Base-by-base conservation (phyloP, 805 yeast genomes). In the Zygosaccharomyces lentus region DNA sequence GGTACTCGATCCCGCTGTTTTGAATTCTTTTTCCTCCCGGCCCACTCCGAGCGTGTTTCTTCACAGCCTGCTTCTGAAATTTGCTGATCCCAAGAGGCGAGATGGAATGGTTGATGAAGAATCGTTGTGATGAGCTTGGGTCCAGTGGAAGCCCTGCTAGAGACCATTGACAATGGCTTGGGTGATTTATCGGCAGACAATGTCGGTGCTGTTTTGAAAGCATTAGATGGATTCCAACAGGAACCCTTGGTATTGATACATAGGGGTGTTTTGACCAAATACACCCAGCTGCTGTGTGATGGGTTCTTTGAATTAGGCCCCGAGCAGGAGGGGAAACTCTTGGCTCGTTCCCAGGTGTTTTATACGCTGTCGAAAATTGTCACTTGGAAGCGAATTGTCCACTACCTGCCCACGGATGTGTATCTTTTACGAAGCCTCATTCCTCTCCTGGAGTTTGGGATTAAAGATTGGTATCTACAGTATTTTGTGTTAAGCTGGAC, bases 401-500 rank as follows among this genome's bases (percentile, higher is more conserved):
- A 73, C 47, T 77, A 77, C 62, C 72, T 87, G 41, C 71, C 81
- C 2, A 78, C 84, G 24, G 82, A 84, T 43, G 76, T 84, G 1
- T 66, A 71, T 45, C 55, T 76, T 12, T 60, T 87, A 6, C 69
- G 73, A 0, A 47, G 52, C 2, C 60, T 77, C n/a, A 15, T 73
- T 1, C 31, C 41, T 3, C 48, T 54, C 16, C 46, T 74, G 6
- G 7, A 23, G 0, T 41, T 46, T 6, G 32, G 34, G 5, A 10
- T 49, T 6, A 38, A 58, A 44, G 43, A 51, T 6, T 79, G 84
- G 86, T 70, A 74, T 40, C 69, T 69, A 25, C 58, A 66, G 29
- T 81, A 69, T 46, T 63, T 82, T 9, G 58, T 80, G 34, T 63
- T 88, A 7, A 67, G 84, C 2, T 90, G 96, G 96, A 70, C 87